Percentiles rank a stretch among this genome's conserved stretches.
phyloP scores from a whole-genome alignment of 2,329 filamentous ascomycete genomes.

The Ophiostoma angusticollis region DNA sequence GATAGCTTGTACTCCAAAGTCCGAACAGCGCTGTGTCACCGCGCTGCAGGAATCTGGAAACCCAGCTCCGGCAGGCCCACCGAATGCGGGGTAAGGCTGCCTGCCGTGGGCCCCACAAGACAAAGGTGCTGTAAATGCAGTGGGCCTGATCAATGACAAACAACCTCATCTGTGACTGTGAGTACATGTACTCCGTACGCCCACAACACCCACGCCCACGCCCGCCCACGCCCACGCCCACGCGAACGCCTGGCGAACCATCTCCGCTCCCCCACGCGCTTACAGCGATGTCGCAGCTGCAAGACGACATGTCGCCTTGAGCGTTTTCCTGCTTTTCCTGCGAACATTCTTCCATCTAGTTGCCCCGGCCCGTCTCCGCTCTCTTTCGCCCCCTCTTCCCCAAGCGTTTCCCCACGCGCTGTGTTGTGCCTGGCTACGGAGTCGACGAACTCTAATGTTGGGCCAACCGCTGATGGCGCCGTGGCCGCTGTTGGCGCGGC shows the following conservation, averaged over 20 bases:
- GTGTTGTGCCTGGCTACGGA: too few relatives aligned
- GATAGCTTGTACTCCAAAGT: too few relatives aligned
- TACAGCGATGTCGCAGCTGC: neutral
- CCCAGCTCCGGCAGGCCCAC: too few relatives aligned
- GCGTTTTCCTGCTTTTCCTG: neutral
- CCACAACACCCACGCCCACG: neutral
- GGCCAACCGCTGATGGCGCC: neutral
- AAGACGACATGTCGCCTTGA: neutral
- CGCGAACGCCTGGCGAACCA: too few relatives aligned
- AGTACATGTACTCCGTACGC: neutral
- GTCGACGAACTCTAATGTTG: neutral
- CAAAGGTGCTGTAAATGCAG: too few relatives aligned
- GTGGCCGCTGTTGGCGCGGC: constrained; percentile 1
- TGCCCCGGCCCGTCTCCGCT: neutral
- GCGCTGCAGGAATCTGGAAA: too few relatives aligned
- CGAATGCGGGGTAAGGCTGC: too few relatives aligned
- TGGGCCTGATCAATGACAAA: too few relatives aligned
- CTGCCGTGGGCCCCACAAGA: too few relatives aligned
- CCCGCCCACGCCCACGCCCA: neutral
- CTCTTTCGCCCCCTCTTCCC: neutral
- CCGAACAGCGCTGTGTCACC: too few relatives aligned
- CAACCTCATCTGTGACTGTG: too few relatives aligned
- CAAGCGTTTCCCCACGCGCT: neutral
- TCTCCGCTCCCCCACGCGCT: neutral
- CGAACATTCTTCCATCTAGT: neutral